Evolutionary conservation across 192 early-diverging fungal species (phyloP), one percentile per base, ranked within the genome.

Genomic region (Entophlyctis helioformis): DNA sequence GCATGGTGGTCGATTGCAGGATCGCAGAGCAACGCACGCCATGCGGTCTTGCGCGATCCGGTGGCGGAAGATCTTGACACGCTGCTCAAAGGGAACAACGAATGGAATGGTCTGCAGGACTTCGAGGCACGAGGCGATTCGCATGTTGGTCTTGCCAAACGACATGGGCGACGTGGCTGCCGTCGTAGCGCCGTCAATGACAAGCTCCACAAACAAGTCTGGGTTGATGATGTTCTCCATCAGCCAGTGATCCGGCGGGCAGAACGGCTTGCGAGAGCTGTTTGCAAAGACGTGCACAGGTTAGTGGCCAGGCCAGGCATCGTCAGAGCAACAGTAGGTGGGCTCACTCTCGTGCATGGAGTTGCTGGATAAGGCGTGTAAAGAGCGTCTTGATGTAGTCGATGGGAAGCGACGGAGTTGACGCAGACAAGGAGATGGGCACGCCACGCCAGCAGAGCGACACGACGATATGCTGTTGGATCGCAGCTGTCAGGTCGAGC

Each of bases 21-120:
- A n/a, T n/a, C n/a, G n/a, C n/a, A n/a, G n/a, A n/a, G n/a, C n/a
- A n/a, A 39, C 48, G 22, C 23, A 42, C 56, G 27, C 62, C 45
- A 54, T 31, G 32, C 74, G 73, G 48, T 96, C 91, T 23, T 70
- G 76, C 1, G 64, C 57, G 19, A 95, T 66, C 62, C 86, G 78
- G 26, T 70, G 69, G 16, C 89, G 70, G 57, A 97, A 94, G 24
- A 97, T 69, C 5, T 73, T 59, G 15, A 92, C 87, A 16, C 94
- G 81, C 41, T 80, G 76, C 41, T 91, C 87, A 54, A 97, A 94
- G 1, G 86, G 85, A 19, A 95, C 78, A 1, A 95, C 80, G 65
- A 93, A 97, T 2, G 94, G 94, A 5, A 97, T 81, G 37, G 84
- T 69, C 29, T 72, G 73, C 41, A 97, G 63, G 19, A 97, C 51